Conservation (phyloP, 2,329 filamentous ascomycete genomes). For the Arthrinium phaeospermum region DNA sequence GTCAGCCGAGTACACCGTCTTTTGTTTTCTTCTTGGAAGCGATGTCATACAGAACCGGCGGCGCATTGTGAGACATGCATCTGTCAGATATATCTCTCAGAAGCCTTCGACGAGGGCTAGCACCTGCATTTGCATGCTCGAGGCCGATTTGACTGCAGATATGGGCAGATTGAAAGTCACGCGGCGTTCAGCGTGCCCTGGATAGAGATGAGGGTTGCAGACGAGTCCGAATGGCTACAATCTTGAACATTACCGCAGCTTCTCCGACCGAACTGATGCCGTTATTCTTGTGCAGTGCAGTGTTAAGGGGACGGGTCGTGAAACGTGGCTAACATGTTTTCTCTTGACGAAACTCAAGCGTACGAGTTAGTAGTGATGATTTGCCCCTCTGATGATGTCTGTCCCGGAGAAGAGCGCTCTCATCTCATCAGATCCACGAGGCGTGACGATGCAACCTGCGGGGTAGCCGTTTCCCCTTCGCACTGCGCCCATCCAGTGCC, state of each 20-base stretch:
- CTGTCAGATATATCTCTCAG: constrained; percentile 14
- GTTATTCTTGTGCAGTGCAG: neutral
- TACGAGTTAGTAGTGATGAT: neutral
- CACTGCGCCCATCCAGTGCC: neutral
- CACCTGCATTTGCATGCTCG: constrained; percentile 11
- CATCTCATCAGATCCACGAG: neutral
- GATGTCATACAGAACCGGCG: constrained; percentile 2
- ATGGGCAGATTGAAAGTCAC: neutral
- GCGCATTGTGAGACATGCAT: constrained; percentile 15
- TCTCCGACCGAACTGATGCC: neutral
- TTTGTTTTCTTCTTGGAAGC: constrained; percentile 1
- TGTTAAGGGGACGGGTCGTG: neutral
- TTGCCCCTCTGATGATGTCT: neutral
- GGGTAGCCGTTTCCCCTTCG: neutral
- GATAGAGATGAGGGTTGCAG: neutral
- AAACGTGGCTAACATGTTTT: constrained; percentile 16
- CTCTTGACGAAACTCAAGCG: neutral
- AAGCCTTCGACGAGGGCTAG: neutral
- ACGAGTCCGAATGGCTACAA: neutral
- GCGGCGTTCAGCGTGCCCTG: neutral
- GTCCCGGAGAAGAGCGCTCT: neutral
- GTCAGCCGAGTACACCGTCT: constrained; percentile 15
- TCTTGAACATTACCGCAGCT: neutral
- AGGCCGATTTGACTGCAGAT: constrained; percentile 8
- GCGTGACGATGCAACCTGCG: neutral